These are phyloP conservation scores for Metschnikowia drakensbergensis DNA, from an alignment of 805 yeast genomes.

Conservation along the genomic window DNA sequence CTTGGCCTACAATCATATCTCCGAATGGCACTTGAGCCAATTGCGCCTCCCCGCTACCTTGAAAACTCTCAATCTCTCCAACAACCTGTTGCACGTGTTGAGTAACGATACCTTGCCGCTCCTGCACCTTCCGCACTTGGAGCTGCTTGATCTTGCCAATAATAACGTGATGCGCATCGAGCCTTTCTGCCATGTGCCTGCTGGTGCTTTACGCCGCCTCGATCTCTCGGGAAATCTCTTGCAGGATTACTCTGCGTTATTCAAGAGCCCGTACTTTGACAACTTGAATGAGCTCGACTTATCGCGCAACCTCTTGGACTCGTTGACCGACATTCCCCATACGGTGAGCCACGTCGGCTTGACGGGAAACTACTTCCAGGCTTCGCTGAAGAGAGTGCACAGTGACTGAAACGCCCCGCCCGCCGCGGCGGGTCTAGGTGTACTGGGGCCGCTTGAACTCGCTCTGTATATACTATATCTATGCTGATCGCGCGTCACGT, in stretches of 20 bases:
- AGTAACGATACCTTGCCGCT: constrained; percentile 16
- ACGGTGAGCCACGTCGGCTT: constrained; percentile 17
- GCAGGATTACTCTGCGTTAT: constrained; percentile 7
- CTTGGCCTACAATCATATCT: constrained; percentile 26
- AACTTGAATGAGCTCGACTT: constrained; percentile 20
- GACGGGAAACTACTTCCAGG: constrained; percentile 20
- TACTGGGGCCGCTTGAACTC: no score
- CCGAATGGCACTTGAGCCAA: constrained; percentile 16
- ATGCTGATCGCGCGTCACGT: no score
- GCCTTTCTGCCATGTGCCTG: background rate
- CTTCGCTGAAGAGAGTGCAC: background rate
- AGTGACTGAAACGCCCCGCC: background rate
- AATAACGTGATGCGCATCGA: constrained; percentile 19
- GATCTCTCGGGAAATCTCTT: constrained; percentile 28
- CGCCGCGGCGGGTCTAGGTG: no score
- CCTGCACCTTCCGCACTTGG: constrained; percentile 13
- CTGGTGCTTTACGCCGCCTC: constrained; percentile 9
- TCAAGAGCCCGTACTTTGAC: constrained; percentile 10
- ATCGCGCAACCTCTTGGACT: constrained; percentile 22
- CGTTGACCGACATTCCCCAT: constrained; percentile 15
- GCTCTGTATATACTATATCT: no score
- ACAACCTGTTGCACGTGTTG: constrained; percentile 22
- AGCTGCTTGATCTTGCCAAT: constrained; percentile 21
- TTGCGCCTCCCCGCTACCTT: constrained; percentile 22
- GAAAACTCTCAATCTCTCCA: constrained; percentile 24